phyloP scores from a whole-genome alignment of 345 rosid species.

The Bruguiera gymnorhiza region DNA sequence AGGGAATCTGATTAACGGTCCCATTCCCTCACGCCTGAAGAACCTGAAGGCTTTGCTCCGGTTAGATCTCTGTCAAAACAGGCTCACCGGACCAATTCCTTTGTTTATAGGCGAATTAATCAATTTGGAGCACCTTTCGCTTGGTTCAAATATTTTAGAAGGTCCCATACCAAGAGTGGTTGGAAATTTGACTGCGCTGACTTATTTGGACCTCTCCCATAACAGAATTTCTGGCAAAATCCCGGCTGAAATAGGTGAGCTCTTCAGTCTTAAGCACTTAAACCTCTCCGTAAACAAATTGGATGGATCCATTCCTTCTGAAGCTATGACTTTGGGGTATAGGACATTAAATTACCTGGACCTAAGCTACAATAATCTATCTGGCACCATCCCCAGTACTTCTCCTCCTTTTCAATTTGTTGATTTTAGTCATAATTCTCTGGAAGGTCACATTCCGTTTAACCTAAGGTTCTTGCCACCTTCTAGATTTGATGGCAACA shows the following conservation, averaged over 20 bases:
- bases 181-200: background rate
- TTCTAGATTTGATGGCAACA: background rate
- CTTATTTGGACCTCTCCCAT: background rate
- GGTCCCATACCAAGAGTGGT: background rate
- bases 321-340: background rate
- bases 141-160: background rate
- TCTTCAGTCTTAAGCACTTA: background rate
- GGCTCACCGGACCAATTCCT: too few species aligned
- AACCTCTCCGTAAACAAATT: constrained; percentile 1
- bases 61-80: too few species aligned
- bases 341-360: background rate
- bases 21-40: too few species aligned
- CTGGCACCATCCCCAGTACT: background rate
- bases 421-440: background rate
- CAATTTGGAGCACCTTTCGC: too few species aligned
- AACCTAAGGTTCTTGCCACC: background rate
- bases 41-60: too few species aligned
- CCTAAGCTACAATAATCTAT: background rate
- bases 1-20: too few species aligned
- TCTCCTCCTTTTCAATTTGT: fast-evolving
- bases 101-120: too few species aligned
- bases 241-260: constrained; percentile 4
- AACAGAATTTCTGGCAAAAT: background rate
- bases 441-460: background rate
- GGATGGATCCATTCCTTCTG: constrained; percentile 5